Percentiles rank a stretch among this genome's conserved stretches.
Evolutionary conservation across 2,329 filamentous ascomycete species (phyloP).

Genomic region (Talaromyces sp.): DNA sequence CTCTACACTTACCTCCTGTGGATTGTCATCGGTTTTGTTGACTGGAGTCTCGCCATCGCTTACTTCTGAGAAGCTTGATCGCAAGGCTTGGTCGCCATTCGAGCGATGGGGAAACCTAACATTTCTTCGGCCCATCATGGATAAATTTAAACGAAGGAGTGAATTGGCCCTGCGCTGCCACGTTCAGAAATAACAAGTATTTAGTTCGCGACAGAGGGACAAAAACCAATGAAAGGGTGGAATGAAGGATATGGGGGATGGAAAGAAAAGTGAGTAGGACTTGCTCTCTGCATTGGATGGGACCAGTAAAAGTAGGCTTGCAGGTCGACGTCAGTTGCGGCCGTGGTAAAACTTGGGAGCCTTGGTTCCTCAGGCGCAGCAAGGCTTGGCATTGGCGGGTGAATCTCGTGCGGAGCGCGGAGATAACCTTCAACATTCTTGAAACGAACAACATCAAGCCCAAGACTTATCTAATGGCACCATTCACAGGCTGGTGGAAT

Average conservation of each 20-base stretch:
- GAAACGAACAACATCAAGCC: background rate
- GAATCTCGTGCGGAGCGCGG: constrained; percentile 4
- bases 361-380: constrained; percentile 2
- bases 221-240: background rate
- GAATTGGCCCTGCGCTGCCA: background rate
- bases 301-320: background rate
- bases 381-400: constrained; percentile 4
- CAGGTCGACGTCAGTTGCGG: background rate
- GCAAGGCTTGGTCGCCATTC: constrained; percentile 17
- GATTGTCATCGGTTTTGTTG: constrained; percentile 26
- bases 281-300: background rate
- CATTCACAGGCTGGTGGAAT: constrained; percentile 34
- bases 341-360: background rate
- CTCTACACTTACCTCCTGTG: constrained; percentile 32
- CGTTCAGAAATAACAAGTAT: background rate
- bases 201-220: background rate
- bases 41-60: constrained; percentile 9
- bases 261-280: background rate
- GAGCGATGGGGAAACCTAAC: constrained; percentile 19
- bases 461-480: constrained; percentile 31
- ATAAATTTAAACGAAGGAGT: background rate
- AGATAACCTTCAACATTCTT: background rate
- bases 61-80: constrained; percentile 17
- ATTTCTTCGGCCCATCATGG: constrained; percentile 18
- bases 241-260: background rate